Percentiles rank a stretch among this genome's conserved stretches.
These are phyloP conservation scores for Cladobotryum protrusum DNA, from an alignment of 2,329 filamentous ascomycete genomes.

Conservation along the genomic window DNA sequence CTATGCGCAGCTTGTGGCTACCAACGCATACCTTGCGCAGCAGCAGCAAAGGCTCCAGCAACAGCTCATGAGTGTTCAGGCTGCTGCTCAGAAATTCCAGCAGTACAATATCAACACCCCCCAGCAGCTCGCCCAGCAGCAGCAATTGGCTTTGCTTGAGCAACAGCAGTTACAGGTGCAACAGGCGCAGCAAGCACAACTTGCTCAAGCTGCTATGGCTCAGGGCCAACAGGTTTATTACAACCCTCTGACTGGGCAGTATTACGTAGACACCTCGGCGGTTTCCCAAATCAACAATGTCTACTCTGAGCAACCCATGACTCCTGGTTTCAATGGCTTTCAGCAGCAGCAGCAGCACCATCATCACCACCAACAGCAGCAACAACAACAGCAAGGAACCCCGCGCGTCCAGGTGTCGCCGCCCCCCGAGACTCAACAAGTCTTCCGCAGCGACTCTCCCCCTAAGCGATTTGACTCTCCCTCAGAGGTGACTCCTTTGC, in stretches of 20 bases:
- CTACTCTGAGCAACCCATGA: slow-evolving; percentile 39
- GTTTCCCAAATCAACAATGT: slow-evolving; percentile 37
- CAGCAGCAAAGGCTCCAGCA: slow-evolving; percentile 94
- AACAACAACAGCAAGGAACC: slow-evolving; percentile 42
- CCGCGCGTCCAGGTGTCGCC: slow-evolving; percentile 80
- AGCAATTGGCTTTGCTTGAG: slow-evolving; percentile 42
- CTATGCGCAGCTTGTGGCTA: slow-evolving; percentile 83
- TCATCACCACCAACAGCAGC: slow-evolving; percentile 39
- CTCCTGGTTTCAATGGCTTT: slow-evolving; percentile 26
- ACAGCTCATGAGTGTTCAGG: slow-evolving; percentile 78
- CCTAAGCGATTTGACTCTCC: slow-evolving; percentile 64
- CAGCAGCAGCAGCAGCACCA: slow-evolving; percentile 36
- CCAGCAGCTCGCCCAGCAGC: slow-evolving; percentile 42
- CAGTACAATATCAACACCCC: slow-evolving; percentile 60
- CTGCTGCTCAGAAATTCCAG: slow-evolving; percentile 76
- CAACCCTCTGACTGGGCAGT: slow-evolving; percentile 82
- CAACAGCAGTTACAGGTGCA: slow-evolving; percentile 39
- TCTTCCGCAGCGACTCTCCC: slow-evolving; percentile 58
- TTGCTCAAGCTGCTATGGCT: slow-evolving; percentile 30
- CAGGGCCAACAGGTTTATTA: slow-evolving; percentile 76
- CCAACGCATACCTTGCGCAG: slow-evolving; percentile 86
- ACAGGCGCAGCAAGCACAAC: slow-evolving; percentile 36
- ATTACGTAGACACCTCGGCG: slow-evolving; percentile 65
- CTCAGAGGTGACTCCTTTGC: slow-evolving; percentile 62
- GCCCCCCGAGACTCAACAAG: slow-evolving; percentile 54